These are phyloP conservation scores for Prinsepia uniflora DNA, from an alignment of 306 rosid species.

Conservation along the genomic window DNA sequence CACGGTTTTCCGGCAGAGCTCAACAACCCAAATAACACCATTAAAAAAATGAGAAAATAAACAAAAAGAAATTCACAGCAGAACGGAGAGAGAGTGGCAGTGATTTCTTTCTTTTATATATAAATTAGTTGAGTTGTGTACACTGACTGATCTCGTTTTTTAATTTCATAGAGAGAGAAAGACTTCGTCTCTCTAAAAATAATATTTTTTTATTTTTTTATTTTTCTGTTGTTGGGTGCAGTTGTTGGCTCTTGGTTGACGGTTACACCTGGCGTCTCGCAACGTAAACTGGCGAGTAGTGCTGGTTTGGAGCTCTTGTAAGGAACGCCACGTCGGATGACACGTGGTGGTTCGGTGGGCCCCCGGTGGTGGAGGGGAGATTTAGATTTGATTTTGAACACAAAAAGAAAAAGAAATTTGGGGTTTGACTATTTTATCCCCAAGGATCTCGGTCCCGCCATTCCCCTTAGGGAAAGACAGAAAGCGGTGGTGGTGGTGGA, in stretches of 20 bases:
- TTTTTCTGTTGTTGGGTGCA: constrained; percentile 20
- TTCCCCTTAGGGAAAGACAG: not conserved
- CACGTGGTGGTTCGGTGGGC: constrained; percentile 27
- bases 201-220: not conserved
- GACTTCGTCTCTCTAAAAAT: constrained; percentile 8
- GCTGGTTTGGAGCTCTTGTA: not conserved
- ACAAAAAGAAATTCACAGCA: not conserved
- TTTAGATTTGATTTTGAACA: not conserved
- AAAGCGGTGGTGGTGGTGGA: not conserved
- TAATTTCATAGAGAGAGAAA: constrained; percentile 19
- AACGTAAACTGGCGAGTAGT: not conserved
- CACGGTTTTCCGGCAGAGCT: constrained; percentile 45
- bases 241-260: constrained; percentile 39
- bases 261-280: constrained; percentile 40
- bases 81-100: constrained; percentile 17
- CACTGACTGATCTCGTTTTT: constrained; percentile 26
- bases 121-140: constrained; percentile 17
- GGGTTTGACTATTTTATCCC: constrained; percentile 19
- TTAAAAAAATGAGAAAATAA: constrained; percentile 7
- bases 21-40: constrained; percentile 25
- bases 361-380: not conserved
- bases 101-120: not conserved
- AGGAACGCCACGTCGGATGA: constrained; percentile 32
- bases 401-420: too few species aligned
- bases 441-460: not conserved